These are phyloP conservation scores for Lactifluus subvellereus DNA, from an alignment of 768 basidiomycete genomes.

Conservation along the genomic window DNA sequence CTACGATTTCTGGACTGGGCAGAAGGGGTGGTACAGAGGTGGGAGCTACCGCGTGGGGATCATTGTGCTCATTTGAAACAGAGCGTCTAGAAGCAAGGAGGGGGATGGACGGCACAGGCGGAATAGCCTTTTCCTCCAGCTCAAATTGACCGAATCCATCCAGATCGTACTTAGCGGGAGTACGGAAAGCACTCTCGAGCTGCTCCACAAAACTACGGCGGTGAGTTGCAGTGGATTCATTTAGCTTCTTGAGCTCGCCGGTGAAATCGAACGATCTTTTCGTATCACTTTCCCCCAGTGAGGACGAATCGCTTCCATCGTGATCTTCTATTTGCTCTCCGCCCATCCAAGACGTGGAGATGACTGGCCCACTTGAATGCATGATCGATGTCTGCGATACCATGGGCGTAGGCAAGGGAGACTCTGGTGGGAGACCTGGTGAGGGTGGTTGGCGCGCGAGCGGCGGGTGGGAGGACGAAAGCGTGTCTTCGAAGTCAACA, in stretches of 20 bases:
- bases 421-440: constrained; percentile 40
- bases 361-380: constrained; percentile 33
- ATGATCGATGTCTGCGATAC: not conserved
- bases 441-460: constrained; percentile 29
- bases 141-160: constrained; percentile 38
- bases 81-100: constrained; percentile 19
- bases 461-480: constrained; percentile 27
- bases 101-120: constrained; percentile 51
- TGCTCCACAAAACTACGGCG: constrained; percentile 74
- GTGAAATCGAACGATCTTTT: constrained; percentile 84
- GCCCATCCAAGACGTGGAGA: constrained; percentile 42
- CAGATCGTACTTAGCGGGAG: constrained; percentile 64
- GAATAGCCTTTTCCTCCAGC: constrained; percentile 36
- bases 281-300: constrained; percentile 54
- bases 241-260: constrained; percentile 63
- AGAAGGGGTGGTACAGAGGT: constrained; percentile 7
- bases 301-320: constrained; percentile 38
- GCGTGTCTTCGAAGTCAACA: constrained; percentile 35
- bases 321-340: constrained; percentile 38
- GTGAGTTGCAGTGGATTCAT: constrained; percentile 64
- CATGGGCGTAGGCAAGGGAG: constrained; percentile 34
- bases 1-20: constrained; percentile 21
- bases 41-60: not conserved
- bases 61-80: constrained; percentile 21
- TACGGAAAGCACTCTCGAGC: constrained; percentile 72